These are phyloP conservation scores for Coniophora puteana DNA, from an alignment of 1,284 basidiomycete genomes.

Conservation along the genomic window DNA sequence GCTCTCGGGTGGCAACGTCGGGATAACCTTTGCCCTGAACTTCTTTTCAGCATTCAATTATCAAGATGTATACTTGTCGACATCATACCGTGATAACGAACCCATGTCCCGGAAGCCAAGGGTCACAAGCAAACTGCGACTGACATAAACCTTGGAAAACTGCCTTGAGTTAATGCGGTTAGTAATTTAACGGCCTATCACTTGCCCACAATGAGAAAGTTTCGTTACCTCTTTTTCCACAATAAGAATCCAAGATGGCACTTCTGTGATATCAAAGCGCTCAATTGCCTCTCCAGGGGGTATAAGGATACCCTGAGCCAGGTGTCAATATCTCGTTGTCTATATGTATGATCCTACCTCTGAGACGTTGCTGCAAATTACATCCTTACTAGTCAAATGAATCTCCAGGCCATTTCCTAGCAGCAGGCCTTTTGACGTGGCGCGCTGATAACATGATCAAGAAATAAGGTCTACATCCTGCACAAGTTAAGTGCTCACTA, in stretches of 20 bases:
- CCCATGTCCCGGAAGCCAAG: constrained; percentile 52
- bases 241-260: constrained; percentile 74
- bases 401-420: constrained; percentile 65
- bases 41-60: constrained; percentile 8
- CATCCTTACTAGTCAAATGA: constrained; percentile 51
- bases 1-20: constrained; percentile 82
- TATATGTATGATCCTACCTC: constrained; percentile 41
- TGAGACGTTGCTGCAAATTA: constrained; percentile 45
- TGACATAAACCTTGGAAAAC: constrained; percentile 81
- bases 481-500: constrained; percentile 46
- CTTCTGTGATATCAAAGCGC: constrained; percentile 47
- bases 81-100: constrained; percentile 64
- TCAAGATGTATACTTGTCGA: background rate
- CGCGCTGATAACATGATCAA: constrained; percentile 49
- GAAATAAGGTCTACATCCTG: constrained; percentile 7
- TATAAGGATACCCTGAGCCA: constrained; percentile 64
- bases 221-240: constrained; percentile 86
- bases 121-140: constrained; percentile 45
- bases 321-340: background rate
- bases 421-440: constrained; percentile 83
- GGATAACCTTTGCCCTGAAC: constrained; percentile 91
- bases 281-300: constrained; percentile 71
- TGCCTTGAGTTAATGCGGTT: constrained; percentile 48
- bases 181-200: background rate
- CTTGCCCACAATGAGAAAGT: background rate